Base-by-base conservation (phyloP, 2,329 filamentous ascomycete species). In the Claviceps africana region DNA sequence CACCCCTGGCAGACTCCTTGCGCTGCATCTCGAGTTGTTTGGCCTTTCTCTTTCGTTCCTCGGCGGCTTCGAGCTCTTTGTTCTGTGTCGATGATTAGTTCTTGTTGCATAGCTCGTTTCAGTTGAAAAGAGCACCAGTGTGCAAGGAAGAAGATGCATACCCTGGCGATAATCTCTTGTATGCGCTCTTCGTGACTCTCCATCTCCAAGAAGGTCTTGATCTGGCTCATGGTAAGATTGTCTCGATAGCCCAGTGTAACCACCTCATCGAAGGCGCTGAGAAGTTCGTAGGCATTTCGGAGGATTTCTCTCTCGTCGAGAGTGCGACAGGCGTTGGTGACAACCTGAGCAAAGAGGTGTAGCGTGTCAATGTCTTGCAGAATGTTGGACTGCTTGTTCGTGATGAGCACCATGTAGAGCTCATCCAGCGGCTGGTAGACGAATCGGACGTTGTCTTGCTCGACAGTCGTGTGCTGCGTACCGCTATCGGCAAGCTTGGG, bases 201-300 rank as follows among this genome's bases (percentile, higher is more conserved):
- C 93, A 98, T 98, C 65, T 97, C 94, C 60, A 98, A 71, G 76
- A 98, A 98, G 2, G 93, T 96, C 78, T 94, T 96, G 75, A 98
- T 98, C 72, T 98, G 94, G 70, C 83, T 88, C 62, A 98, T 81
- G 25, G 91, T 94, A 60, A 98, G 73, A 70, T 98, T 98, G 73
- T 98, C 93, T 64, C 93, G 75, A 72, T 98, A 97, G 13, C 93
- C 93, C 57, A 95, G 76, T 1, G 91, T 96, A 55, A 98, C 91
- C 54, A 98, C 79, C 73, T 98, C 93, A 64, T 98, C 93, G 63
- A 97, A 98, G 47, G 93, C 93, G 67, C 88, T 94, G 57, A 98
- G 82, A 42, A 98, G 77, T 67, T 98, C 94, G 66, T 94, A 98
- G 51, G 93, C 88, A 79, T 96, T 95, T 68, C 85, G 85, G 56